These are phyloP conservation scores for Aspergillus baeticus DNA, from an alignment of 495 filamentous ascomycete genomes.

Conservation along the genomic window DNA sequence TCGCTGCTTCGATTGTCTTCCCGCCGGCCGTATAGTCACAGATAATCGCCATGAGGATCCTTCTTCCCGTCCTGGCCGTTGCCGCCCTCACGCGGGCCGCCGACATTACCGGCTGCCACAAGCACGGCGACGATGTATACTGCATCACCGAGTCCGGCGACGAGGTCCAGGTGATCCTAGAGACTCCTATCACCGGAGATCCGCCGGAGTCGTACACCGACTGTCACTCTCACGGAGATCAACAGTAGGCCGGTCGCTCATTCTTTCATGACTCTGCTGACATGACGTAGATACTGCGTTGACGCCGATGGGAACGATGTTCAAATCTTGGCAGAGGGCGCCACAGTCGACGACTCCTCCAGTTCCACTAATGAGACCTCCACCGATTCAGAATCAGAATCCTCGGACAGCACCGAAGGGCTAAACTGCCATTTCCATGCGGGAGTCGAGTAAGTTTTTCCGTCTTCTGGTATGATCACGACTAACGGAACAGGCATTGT, in stretches of 20 bases:
- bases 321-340: conserved; percentile 31
- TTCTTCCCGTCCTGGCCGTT: conserved; percentile 9
- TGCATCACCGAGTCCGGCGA: conserved; percentile 40
- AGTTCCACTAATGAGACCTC: conserved; percentile 17
- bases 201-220: conserved; percentile 48
- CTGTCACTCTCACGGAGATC: conserved; percentile 48
- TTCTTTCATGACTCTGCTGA: neutral
- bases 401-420: conserved; percentile 1
- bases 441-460: conserved; percentile 55
- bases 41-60: conserved; percentile 1
- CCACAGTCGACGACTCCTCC: conserved; percentile 14
- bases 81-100: conserved; percentile 9
- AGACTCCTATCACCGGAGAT: conserved; percentile 40
- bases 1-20: neutral
- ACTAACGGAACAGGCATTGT: conserved; percentile 43
- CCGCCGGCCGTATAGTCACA: neutral
- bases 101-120: conserved; percentile 42
- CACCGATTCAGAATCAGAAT: conserved; percentile 1
- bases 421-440: conserved; percentile 63
- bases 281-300: conserved; percentile 43
- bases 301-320: conserved; percentile 49
- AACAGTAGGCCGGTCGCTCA: conserved; percentile 36
- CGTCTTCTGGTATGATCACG: neutral
- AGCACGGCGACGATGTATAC: conserved; percentile 35
- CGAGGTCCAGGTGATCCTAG: conserved; percentile 40